A percentile compares a stretch with the other conserved stretches of the same genome.
Evolutionary conservation across 2,329 filamentous ascomycete genomes (phyloP).

Genomic region (Mycosphaerelloides madeirae): DNA sequence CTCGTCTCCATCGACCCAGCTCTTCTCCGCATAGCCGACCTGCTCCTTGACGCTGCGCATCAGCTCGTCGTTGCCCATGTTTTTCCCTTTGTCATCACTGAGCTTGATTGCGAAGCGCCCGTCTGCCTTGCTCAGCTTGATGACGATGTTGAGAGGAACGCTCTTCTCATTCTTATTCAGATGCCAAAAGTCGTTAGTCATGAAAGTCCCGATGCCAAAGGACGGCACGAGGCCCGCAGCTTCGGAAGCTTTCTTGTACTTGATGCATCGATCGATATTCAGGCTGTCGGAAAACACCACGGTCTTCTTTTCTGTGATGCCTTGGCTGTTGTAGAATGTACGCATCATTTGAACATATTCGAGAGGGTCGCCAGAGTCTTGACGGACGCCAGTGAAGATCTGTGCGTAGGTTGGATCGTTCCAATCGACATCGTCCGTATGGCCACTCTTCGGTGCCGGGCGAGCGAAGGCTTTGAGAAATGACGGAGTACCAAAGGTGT

Average conservation of each 20-base stretch:
- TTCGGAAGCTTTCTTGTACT: conserved; percentile 83
- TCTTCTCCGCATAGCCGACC: conserved; percentile 79
- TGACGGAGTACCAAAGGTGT: conserved; percentile 88
- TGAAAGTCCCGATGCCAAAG: conserved; percentile 91
- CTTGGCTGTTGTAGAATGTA: conserved; percentile 71
- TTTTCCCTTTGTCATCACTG: conserved; percentile 83
- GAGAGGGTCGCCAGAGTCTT: conserved; percentile 83
- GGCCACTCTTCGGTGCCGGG: conserved; percentile 44
- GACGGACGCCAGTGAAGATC: conserved; percentile 75
- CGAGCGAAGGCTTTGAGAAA: conserved; percentile 82
- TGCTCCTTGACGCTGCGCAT: conserved; percentile 79
- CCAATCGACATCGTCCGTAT: conserved; percentile 15
- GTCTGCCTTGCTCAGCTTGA: conserved; percentile 83
- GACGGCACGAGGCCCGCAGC: conserved; percentile 74
- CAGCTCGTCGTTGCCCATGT: conserved; percentile 77
- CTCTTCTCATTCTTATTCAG: conserved; percentile 73
- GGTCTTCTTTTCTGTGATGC: conserved; percentile 74
- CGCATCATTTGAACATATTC: conserved; percentile 75
- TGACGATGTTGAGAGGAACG: conserved; percentile 90
- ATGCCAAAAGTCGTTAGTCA: conserved; percentile 86
- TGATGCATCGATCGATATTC: conserved; percentile 81
- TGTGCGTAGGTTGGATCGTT: conserved; percentile 64
- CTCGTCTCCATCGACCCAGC: conserved; percentile 82
- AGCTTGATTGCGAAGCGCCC: conserved; percentile 87
- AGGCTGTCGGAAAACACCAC: conserved; percentile 96